Percentiles rank a stretch among this genome's conserved stretches.
Conservation (phyloP, 2,329 filamentous ascomycete genomes). For the Claviceps sp. region DNA sequence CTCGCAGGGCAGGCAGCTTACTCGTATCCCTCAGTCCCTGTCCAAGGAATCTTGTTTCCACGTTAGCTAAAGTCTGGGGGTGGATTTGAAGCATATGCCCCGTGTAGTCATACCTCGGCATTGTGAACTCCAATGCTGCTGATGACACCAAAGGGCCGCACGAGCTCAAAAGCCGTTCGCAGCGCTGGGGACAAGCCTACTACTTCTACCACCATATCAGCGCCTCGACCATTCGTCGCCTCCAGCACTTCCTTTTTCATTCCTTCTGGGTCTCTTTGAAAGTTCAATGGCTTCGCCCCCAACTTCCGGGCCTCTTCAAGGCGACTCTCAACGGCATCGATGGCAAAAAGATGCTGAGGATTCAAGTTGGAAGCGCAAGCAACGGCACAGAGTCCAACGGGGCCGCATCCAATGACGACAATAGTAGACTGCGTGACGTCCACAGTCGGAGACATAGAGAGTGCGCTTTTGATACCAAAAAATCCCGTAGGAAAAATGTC, state of each 20-base stretch:
- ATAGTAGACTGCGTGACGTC: conserved; percentile 44
- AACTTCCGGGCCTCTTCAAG: conserved; percentile 59
- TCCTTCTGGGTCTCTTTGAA: conserved; percentile 45
- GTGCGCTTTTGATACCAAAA: conserved; percentile 69
- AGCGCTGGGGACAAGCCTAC: conserved; percentile 58
- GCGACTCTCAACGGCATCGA: conserved; percentile 64
- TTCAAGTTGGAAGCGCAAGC: conserved; percentile 63
- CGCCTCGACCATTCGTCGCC: conserved; percentile 65
- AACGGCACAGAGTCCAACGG: conserved; percentile 73
- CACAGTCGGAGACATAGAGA: conserved; percentile 41
- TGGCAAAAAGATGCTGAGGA: conserved; percentile 63
- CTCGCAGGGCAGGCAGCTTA: conserved; percentile 14
- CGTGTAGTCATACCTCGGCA: conserved; percentile 37
- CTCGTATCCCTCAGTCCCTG: conserved; percentile 48
- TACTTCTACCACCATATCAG: conserved; percentile 73
- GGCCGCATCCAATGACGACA: conserved; percentile 74
- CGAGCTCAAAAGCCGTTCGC: conserved; percentile 54
- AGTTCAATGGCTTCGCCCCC: conserved; percentile 76
- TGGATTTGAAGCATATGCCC: background rate
- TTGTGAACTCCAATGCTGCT: conserved; percentile 68
- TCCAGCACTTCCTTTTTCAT: conserved; percentile 58
- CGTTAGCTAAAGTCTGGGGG: background rate
- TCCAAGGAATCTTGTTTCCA: conserved; percentile 45
- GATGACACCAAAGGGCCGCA: conserved; percentile 60
- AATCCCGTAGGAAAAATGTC: conserved; percentile 85